Conservation (phyloP, 1,284 basidiomycete genomes). For the Athelia psychrophila region DNA sequence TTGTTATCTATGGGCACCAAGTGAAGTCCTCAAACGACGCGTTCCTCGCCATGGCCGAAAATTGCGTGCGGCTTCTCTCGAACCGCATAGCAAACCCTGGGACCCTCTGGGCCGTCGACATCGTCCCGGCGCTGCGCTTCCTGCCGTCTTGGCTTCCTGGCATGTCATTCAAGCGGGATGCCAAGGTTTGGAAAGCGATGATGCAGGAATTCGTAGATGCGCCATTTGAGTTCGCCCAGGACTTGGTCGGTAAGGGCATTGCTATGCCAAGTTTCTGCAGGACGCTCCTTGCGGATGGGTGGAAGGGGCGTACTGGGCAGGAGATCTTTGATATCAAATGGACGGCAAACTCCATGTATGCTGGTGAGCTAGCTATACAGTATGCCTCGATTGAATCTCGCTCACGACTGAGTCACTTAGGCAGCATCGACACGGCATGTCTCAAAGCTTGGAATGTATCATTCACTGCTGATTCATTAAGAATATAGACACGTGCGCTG, state of each 20-base stretch:
- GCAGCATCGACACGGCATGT: constrained; percentile 59
- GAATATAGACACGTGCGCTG: constrained; percentile 37
- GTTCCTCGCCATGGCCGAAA: constrained; percentile 57
- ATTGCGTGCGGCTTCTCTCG: constrained; percentile 55
- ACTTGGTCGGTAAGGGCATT: constrained; percentile 43
- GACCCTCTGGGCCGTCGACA: constrained; percentile 68
- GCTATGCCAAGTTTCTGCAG: constrained; percentile 61
- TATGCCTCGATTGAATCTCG: background rate
- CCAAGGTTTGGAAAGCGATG: constrained; percentile 57
- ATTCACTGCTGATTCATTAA: constrained; percentile 2
- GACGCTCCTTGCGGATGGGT: constrained; percentile 47
- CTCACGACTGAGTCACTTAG: constrained; percentile 15
- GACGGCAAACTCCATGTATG: constrained; percentile 76
- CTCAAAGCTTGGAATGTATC: background rate
- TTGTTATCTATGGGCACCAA: constrained; percentile 65
- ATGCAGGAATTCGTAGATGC: constrained; percentile 65
- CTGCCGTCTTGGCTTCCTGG: constrained; percentile 46
- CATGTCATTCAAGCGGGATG: constrained; percentile 49
- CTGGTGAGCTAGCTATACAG: constrained; percentile 22
- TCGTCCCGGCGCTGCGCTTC: constrained; percentile 46
- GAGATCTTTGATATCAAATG: constrained; percentile 62
- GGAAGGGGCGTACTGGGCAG: constrained; percentile 20
- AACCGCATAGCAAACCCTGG: constrained; percentile 65
- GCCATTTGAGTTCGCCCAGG: constrained; percentile 59
- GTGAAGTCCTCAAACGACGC: constrained; percentile 48